Conservation (phyloP, 805 yeast species). For the Kodamaea kakaduensis region DNA sequence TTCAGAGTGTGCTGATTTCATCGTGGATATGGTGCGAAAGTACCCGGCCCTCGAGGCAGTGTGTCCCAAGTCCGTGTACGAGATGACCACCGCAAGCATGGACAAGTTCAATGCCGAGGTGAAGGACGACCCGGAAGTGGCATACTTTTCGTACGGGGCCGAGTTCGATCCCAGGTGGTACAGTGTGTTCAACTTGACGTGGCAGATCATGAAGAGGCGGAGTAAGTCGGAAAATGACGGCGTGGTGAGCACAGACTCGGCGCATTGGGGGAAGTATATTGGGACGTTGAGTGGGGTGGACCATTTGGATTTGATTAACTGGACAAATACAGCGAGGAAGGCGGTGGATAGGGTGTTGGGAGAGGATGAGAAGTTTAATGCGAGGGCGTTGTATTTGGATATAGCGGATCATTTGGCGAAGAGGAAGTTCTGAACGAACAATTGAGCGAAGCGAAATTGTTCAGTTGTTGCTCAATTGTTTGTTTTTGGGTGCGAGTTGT, state of each 20-base stretch:
- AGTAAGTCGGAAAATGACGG: conserved; percentile 51
- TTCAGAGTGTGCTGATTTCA: conserved; percentile 73
- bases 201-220: conserved; percentile 50
- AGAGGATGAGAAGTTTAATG: conserved; percentile 48
- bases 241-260: conserved; percentile 69
- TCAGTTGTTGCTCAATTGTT: no score
- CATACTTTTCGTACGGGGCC: conserved; percentile 84
- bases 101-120: conserved; percentile 50
- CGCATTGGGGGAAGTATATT: conserved; percentile 79
- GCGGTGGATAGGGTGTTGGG: conserved; percentile 27
- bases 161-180: conserved; percentile 58
- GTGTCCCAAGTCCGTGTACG: conserved; percentile 45
- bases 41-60: conserved; percentile 15
- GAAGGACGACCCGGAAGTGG: conserved; percentile 54
- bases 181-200: conserved; percentile 58
- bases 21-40: conserved; percentile 34
- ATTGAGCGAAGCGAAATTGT: no score
- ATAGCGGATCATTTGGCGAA: conserved; percentile 60
- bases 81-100: conserved; percentile 59
- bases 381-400: conserved; percentile 65
- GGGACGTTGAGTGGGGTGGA: conserved; percentile 79
- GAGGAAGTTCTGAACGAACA: conserved; percentile 56
- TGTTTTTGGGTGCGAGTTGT: no score
- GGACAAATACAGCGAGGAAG: conserved; percentile 57
- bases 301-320: conserved; percentile 81